These are phyloP conservation scores for Ophiocordyceps sinensis DNA, from an alignment of 2,329 filamentous ascomycete genomes.

Conservation along the genomic window DNA sequence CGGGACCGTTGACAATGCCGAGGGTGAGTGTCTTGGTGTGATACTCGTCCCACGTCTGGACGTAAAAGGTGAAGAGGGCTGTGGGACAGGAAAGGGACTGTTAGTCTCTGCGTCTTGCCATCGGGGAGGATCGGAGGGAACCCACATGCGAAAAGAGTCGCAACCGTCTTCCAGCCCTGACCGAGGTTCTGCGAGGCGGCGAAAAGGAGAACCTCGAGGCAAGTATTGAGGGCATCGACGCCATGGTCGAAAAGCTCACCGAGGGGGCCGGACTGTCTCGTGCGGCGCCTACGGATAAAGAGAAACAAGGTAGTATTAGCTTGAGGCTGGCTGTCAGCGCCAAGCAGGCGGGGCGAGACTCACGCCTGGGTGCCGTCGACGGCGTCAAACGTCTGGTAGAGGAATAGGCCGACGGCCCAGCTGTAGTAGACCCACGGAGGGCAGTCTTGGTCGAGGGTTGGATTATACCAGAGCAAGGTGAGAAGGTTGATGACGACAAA, in stretches of 20 bases:
- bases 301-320: not conserved
- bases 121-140: slow-evolving; percentile 5
- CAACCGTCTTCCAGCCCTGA: slow-evolving; percentile 78
- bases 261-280: slow-evolving; percentile 79
- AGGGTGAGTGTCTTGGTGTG: slow-evolving; percentile 93
- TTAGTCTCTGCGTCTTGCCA: not conserved
- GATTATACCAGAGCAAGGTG: slow-evolving; percentile 90
- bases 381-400: slow-evolving; percentile 98
- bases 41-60: slow-evolving; percentile 99
- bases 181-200: slow-evolving; percentile 86
- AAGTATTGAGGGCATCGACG: slow-evolving; percentile 92
- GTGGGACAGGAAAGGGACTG: not conserved
- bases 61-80: slow-evolving; percentile 91
- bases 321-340: not conserved
- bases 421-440: slow-evolving; percentile 89
- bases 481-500: slow-evolving; percentile 84
- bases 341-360: slow-evolving; percentile 18
- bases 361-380: slow-evolving; percentile 90
- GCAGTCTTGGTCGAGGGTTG: slow-evolving; percentile 85
- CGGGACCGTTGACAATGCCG: slow-evolving; percentile 82
- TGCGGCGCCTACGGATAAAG: slow-evolving; percentile 49
- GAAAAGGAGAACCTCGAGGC: slow-evolving; percentile 85
- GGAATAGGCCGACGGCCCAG: slow-evolving; percentile 78
- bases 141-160: slow-evolving; percentile 69
- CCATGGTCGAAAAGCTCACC: slow-evolving; percentile 97